phyloP scores from a whole-genome alignment of 345 rosid genomes.

The Boechera retrofracta region DNA sequence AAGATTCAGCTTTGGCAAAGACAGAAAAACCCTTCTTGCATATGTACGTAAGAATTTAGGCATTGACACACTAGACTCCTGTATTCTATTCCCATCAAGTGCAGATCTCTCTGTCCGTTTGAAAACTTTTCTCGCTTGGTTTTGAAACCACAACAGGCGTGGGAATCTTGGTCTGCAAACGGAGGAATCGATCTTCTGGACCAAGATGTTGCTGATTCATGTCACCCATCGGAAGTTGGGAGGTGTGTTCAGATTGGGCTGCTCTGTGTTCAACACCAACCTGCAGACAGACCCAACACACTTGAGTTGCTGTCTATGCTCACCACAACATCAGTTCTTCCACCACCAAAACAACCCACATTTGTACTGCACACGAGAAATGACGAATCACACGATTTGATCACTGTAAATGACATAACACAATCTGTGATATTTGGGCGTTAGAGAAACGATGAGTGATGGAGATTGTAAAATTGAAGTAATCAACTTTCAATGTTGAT shows the following conservation, averaged over 20 bases:
- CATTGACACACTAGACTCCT: neutral
- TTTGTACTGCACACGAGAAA: neutral
- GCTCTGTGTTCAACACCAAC: slow-evolving; percentile 36
- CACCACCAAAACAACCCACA: slow-evolving; percentile 28
- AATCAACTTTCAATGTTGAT: no score
- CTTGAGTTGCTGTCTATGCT: slow-evolving; percentile 35
- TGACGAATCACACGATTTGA: neutral
- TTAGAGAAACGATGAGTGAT: neutral
- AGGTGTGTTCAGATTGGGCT: slow-evolving; percentile 38
- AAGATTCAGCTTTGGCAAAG: slow-evolving; percentile 24
- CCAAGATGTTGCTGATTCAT: slow-evolving; percentile 7
- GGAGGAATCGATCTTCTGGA: slow-evolving; percentile 33
- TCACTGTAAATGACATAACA: slow-evolving; percentile 1
- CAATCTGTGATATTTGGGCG: slow-evolving; percentile 19
- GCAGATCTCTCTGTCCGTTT: no score
- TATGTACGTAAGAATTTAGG: slow-evolving; percentile 31
- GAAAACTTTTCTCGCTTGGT: neutral
- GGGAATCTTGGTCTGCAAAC: slow-evolving; percentile 31
- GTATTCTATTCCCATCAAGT: no score
- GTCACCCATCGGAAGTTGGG: slow-evolving; percentile 9
- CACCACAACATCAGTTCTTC: slow-evolving; percentile 27
- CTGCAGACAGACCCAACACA: slow-evolving; percentile 30
- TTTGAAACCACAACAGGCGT: slow-evolving; percentile 25
- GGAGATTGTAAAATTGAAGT: neutral
- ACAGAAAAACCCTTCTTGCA: slow-evolving; percentile 28